These are phyloP conservation scores for Tetradesmus lagerheimii DNA, from an alignment of 139 green algal genomes.

Conservation along the genomic window DNA sequence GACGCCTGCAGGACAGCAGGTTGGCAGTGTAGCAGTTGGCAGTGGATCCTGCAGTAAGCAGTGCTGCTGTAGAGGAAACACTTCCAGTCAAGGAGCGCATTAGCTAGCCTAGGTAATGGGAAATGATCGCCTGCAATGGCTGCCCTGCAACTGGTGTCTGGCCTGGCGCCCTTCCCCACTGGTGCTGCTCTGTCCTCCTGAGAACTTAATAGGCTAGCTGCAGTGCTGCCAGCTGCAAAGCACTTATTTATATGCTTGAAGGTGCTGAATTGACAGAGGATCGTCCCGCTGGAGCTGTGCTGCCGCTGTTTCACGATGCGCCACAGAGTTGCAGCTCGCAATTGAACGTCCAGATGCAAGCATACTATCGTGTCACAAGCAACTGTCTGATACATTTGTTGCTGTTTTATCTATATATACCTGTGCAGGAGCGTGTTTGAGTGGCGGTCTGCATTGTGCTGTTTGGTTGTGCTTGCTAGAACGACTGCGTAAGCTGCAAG, in stretches of 20 bases:
- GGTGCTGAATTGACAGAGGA: neutral
- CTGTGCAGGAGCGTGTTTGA: constrained; percentile 11
- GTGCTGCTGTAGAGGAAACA: neutral
- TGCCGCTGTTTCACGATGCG: neutral
- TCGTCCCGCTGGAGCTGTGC: neutral
- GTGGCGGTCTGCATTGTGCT: constrained; percentile 2
- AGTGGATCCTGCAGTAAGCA: neutral
- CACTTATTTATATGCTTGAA: neutral
- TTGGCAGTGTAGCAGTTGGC: neutral
- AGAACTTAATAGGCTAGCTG: neutral
- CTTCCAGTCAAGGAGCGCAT: too few relatives aligned
- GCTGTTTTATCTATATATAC: neutral
- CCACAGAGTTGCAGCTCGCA: constrained; percentile 2
- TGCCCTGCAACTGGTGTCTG: neutral
- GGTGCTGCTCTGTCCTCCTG: neutral
- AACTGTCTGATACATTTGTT: neutral
- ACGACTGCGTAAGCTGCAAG: neutral
- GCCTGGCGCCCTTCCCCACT: neutral
- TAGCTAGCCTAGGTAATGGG: too few relatives aligned
- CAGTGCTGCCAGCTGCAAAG: neutral
- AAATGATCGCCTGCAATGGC: neutral
- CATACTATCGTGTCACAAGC: neutral
- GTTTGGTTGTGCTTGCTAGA: neutral
- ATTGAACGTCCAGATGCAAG: neutral
- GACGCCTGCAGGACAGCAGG: constrained; percentile 14